Evolutionary conservation across 2,329 filamentous ascomycete species (phyloP).

Genomic region (Penicillium decumbens): DNA sequence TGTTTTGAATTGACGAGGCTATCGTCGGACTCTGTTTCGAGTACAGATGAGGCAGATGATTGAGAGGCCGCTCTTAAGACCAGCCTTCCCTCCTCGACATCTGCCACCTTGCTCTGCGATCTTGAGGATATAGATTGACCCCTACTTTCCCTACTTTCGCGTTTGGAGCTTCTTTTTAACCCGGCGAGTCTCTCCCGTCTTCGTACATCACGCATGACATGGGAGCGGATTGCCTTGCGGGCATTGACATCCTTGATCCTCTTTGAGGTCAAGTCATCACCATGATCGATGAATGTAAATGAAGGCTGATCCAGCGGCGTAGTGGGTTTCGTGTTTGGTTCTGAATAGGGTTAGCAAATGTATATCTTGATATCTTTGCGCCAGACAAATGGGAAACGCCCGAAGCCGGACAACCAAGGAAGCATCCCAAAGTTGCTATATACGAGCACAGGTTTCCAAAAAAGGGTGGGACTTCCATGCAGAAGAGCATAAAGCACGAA

Average conservation of each 20-base stretch:
- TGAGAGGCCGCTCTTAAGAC: conserved; percentile 14
- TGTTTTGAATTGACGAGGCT: conserved; percentile 4
- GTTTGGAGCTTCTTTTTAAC: conserved; percentile 34
- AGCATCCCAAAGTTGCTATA: too few species aligned
- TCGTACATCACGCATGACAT: conserved; percentile 44
- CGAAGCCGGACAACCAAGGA: background rate
- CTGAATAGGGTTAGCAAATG: conserved; percentile 9
- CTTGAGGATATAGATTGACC: conserved; percentile 9
- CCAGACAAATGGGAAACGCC: background rate
- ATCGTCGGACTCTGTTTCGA: background rate
- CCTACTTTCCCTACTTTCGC: conserved; percentile 21
- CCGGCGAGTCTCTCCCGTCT: conserved; percentile 39
- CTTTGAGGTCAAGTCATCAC: conserved; percentile 38
- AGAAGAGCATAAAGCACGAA: background rate
- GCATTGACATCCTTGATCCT: conserved; percentile 38
- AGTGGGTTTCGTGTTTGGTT: conserved; percentile 17
- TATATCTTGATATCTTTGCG: background rate
- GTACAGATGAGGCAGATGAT: conserved; percentile 9
- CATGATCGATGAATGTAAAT: conserved; percentile 42
- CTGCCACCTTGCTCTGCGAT: conserved; percentile 6
- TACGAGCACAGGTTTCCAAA: too few species aligned
- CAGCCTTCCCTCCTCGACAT: conserved; percentile 13
- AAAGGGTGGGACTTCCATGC: background rate
- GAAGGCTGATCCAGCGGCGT: conserved; percentile 27
- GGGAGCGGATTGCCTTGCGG: conserved; percentile 40